phyloP scores from a whole-genome alignment of 164 flowering plant species.

The Cinnamomum micranthum region DNA sequence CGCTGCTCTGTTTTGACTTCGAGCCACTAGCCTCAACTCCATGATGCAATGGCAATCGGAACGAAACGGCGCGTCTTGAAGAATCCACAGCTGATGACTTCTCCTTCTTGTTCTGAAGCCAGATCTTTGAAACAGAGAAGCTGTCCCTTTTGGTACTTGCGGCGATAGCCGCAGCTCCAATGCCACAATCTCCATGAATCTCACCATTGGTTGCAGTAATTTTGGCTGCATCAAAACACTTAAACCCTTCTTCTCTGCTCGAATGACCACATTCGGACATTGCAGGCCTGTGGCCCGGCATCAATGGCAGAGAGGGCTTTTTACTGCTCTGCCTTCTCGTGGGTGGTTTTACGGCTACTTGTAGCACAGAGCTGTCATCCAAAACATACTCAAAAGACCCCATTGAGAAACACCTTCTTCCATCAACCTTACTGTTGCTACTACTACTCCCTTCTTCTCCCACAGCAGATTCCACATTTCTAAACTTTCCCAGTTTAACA shows the following conservation, averaged over 20 bases:
- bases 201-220: slow-evolving; percentile 7
- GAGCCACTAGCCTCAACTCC: slow-evolving; percentile 23
- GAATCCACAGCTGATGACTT: slow-evolving; percentile 47
- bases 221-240: slow-evolving; percentile 34
- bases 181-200: neutral
- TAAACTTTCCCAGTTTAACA: slow-evolving; percentile 88
- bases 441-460: slow-evolving; percentile 19
- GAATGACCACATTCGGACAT: slow-evolving; percentile 78
- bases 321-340: slow-evolving; percentile 36
- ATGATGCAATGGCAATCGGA: slow-evolving; percentile 43
- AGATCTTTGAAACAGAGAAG: slow-evolving; percentile 80
- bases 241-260: slow-evolving; percentile 47
- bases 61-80: slow-evolving; percentile 61
- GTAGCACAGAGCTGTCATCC: slow-evolving; percentile 62
- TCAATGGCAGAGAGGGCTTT: slow-evolving; percentile 48
- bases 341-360: slow-evolving; percentile 59
- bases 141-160: slow-evolving; percentile 55
- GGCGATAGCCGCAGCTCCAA: slow-evolving; percentile 3
- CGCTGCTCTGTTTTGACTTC: slow-evolving; percentile 26
- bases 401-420: slow-evolving; percentile 90
- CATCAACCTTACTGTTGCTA: slow-evolving; percentile 38
- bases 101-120: slow-evolving; percentile 64
- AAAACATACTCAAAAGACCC: slow-evolving; percentile 87
- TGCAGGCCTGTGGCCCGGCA: slow-evolving; percentile 50
- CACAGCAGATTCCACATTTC: slow-evolving; percentile 46